Percentiles rank a stretch among this genome's conserved stretches.
These are phyloP conservation scores for Ricinus communis DNA, from an alignment of 345 rosid species.

Conservation along the genomic window DNA sequence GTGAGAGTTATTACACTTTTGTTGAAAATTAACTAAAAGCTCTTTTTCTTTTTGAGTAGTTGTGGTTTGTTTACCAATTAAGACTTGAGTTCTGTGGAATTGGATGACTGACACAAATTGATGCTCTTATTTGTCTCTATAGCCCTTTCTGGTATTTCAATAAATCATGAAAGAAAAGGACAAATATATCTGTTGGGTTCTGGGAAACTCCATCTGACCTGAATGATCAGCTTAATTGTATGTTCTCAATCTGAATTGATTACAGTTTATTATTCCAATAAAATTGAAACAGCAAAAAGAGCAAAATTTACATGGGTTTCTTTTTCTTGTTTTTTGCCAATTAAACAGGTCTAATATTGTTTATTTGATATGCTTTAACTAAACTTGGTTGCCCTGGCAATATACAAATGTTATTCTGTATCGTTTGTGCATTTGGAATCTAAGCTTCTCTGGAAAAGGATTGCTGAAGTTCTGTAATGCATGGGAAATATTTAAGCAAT, in stretches of 20 bases:
- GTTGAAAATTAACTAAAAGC: neutral
- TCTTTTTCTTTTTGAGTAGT: constrained; percentile 1
- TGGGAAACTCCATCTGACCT: neutral
- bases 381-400: neutral
- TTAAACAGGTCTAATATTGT: neutral
- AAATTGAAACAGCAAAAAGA: neutral
- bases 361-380: neutral
- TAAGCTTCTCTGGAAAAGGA: neutral
- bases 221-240: neutral
- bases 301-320: neutral
- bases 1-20: neutral
- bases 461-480: neutral
- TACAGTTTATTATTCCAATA: neutral
- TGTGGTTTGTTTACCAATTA: constrained; percentile 5
- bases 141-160: constrained; percentile 2
- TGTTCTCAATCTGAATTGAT: neutral
- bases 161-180: neutral
- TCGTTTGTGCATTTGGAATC: neutral
- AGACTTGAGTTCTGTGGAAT: neutral
- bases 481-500: neutral
- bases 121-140: neutral
- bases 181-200: neutral
- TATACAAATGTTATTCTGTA: neutral
- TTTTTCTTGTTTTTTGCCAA: constrained; percentile 5
- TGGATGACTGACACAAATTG: neutral